Percentiles rank a stretch among this genome's conserved stretches.
These are phyloP conservation scores for Phytopythium oedochilum DNA, from an alignment of 352 stramenopile genomes.

Conservation along the genomic window DNA sequence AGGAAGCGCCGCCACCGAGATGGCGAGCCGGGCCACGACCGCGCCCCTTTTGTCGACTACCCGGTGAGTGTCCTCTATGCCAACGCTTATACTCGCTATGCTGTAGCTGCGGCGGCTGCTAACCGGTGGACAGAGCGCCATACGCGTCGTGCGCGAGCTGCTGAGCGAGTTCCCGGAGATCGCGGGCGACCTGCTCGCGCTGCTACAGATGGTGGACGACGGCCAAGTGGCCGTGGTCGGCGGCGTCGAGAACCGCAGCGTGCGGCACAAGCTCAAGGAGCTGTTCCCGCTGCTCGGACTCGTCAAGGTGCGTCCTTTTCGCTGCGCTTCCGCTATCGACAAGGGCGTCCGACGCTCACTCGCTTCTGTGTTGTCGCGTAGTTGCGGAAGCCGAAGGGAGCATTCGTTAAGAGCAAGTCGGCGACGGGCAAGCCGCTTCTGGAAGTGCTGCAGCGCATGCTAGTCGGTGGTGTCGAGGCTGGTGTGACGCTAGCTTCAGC, in stretches of 20 bases:
- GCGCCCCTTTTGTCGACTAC: constrained; percentile 17
- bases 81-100: not conserved
- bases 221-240: constrained; percentile 71
- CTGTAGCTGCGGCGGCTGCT: too few species aligned
- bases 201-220: constrained; percentile 78
- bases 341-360: not conserved
- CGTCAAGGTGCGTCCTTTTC: constrained; percentile 29
- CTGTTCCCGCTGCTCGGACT: constrained; percentile 75
- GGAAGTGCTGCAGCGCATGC: constrained; percentile 44
- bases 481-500: not conserved
- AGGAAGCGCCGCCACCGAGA: not conserved
- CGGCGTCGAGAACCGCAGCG: constrained; percentile 68
- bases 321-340: not conserved
- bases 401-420: constrained; percentile 35
- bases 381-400: constrained; percentile 46
- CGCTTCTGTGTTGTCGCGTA: constrained; percentile 4
- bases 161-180: constrained; percentile 66
- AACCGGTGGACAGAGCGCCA: constrained; percentile 18
- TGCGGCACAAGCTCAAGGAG: constrained; percentile 53
- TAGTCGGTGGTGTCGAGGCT: constrained; percentile 14
- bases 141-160: constrained; percentile 45
- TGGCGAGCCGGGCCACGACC: not conserved
- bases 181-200: constrained; percentile 43
- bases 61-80: constrained; percentile 2
- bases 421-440: constrained; percentile 29